Evolutionary conservation across 192 early-diverging fungal species (phyloP), one percentile per base, ranked within the genome.

Genomic region (Dissophora ornata): DNA sequence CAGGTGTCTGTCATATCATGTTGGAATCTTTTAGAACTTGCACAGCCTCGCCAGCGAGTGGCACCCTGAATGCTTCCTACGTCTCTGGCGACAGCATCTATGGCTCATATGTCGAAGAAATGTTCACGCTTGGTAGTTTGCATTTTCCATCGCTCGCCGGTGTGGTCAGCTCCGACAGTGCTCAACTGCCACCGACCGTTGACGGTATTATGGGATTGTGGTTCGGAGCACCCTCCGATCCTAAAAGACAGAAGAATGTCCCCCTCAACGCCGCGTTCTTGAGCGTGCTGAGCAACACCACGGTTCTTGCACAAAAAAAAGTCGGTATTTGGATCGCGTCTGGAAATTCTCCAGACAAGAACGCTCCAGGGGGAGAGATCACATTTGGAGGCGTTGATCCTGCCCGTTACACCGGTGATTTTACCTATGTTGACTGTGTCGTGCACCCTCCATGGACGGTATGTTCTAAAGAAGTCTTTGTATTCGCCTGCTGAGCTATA

Each of bases 151-250:
- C 50, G 6, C 58, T 49, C n/a, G 52, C 56, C 4, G 73, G 73
- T 22, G 24, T 67, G 1, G 63, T 77, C 0, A 26, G 34, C 28
- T 9, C 19, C 0, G 51, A 67, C 34, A 48, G 11, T 3, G 52
- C 73, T 1, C 4, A 21, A 4, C 24, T 67, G 5, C 58, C 59
- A 11, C 10, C 34, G 15, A 50, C 50, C 2, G 59, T 77, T 16
- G 73, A 77, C 24, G 73, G 73, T 0, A 62, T 77, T 42, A 56
- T 67, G 58, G 73, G 73, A 1, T 53, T 77, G 19, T 67, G 64
- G 65, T 77, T 50, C 53, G 29, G n/a, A 15, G 22, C 40, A 5
- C 25, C 15, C n/a, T n/a, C n/a, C n/a, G n/a, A n/a, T n/a, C n/a
- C n/a, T n/a, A n/a, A n/a, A n/a, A n/a, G n/a, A n/a, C n/a, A n/a